A percentile compares a stretch with the other conserved stretches of the same genome.
These are phyloP conservation scores for Colletotrichum sp. DNA, from an alignment of 2,329 filamentous ascomycete species.

Conservation along the genomic window DNA sequence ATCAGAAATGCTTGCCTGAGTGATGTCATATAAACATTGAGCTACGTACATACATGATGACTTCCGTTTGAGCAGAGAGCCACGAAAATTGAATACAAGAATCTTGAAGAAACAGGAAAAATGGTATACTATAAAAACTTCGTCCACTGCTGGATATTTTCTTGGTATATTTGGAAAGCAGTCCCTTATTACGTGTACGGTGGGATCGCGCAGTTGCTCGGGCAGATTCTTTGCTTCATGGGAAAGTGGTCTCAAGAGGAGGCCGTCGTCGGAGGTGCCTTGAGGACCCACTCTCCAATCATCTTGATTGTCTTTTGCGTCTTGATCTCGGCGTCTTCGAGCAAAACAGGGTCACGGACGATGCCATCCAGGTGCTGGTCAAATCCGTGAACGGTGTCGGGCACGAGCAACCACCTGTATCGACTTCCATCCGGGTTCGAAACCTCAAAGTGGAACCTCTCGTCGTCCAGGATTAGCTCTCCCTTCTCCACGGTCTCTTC, in stretches of 20 bases:
- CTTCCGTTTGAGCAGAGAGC: not conserved
- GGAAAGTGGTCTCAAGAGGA: not conserved
- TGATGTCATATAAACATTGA: not conserved
- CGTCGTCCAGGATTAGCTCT: slow-evolving; percentile 29
- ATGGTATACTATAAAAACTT: not conserved
- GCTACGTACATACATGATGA: not conserved
- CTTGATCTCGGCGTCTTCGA: slow-evolving; percentile 30
- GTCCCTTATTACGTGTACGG: not conserved
- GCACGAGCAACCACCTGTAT: slow-evolving; percentile 35
- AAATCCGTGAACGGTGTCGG: slow-evolving; percentile 34
- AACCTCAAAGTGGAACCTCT: slow-evolving; percentile 30
- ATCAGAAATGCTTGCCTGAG: not conserved
- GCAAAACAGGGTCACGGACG: slow-evolving; percentile 21
- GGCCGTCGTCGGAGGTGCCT: not conserved
- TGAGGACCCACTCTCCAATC: slow-evolving; percentile 30
- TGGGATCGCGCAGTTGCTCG: not conserved
- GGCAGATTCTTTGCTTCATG: not conserved
- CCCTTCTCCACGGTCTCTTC: slow-evolving; percentile 24
- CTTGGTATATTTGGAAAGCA: not conserved
- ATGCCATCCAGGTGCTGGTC: slow-evolving; percentile 27
- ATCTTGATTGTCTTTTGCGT: slow-evolving; percentile 26
- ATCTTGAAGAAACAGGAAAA: not conserved
- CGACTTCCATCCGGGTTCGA: slow-evolving; percentile 20
- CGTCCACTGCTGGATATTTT: not conserved
- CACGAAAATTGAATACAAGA: not conserved